Percentiles rank a stretch among this genome's conserved stretches.
Evolutionary conservation across 1,284 basidiomycete genomes (phyloP).

Genomic region (Pseudomicrostroma phylloplanum): DNA sequence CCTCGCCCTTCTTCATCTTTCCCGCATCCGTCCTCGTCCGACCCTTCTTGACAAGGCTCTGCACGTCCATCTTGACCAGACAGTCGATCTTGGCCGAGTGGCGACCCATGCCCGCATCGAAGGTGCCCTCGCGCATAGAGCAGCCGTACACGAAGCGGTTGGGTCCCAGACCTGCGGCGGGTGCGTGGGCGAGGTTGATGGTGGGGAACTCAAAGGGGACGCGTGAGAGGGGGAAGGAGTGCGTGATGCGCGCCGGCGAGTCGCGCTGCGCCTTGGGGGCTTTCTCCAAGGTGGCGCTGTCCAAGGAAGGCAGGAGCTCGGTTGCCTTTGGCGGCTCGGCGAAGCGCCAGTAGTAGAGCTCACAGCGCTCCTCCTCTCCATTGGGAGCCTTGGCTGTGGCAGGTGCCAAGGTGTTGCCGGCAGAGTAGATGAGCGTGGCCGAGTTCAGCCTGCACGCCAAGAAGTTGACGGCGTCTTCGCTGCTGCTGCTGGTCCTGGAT

Average conservation of each 20-base stretch:
- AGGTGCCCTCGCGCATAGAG: slow-evolving; percentile 40
- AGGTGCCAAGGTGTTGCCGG: slow-evolving; percentile 52
- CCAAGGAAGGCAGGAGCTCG: not conserved
- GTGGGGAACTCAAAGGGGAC: slow-evolving; percentile 57
- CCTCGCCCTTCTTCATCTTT: slow-evolving; percentile 22
- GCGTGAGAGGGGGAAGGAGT: slow-evolving; percentile 54
- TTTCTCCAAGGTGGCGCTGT: not conserved
- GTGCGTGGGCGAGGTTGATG: slow-evolving; percentile 38
- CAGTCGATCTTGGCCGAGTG: slow-evolving; percentile 57
- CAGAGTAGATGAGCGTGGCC: slow-evolving; percentile 55
- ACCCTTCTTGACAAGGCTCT: slow-evolving; percentile 48
- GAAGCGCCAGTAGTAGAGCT: slow-evolving; percentile 55
- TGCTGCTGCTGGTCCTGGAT: not conserved
- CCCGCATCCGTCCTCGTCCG: slow-evolving; percentile 33
- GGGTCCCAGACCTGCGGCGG: slow-evolving; percentile 46
- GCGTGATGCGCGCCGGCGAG: slow-evolving; percentile 34
- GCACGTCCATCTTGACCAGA: slow-evolving; percentile 54
- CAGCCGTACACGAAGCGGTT: slow-evolving; percentile 53
- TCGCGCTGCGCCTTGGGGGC: not conserved
- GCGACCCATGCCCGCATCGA: slow-evolving; percentile 53
- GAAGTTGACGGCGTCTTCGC: slow-evolving; percentile 46
- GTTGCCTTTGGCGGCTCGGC: slow-evolving; percentile 5
- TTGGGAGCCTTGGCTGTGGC: slow-evolving; percentile 38
- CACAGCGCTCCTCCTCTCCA: slow-evolving; percentile 53
- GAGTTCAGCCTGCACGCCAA: slow-evolving; percentile 55